These are phyloP conservation scores for Diaporthe vaccinii DNA, from an alignment of 2,329 filamentous ascomycete species.

Conservation along the genomic window DNA sequence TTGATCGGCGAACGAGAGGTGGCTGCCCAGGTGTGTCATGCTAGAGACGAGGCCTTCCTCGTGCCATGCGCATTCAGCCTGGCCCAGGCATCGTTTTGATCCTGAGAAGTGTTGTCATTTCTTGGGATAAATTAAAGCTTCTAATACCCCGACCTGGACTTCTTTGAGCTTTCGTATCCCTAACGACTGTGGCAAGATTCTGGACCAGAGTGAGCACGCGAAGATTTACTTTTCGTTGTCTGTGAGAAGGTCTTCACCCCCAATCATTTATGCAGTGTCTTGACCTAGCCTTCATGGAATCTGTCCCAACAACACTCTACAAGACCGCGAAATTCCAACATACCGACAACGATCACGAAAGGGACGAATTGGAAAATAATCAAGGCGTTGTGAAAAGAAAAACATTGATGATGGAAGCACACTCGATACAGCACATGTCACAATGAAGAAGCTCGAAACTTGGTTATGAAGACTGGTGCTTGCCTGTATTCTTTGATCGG, in stretches of 20 bases:
- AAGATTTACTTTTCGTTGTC: background rate
- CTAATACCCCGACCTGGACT: background rate
- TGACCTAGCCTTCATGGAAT: background rate
- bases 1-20: background rate
- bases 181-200: background rate
- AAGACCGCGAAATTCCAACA: too few relatives aligned
- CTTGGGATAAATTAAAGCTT: background rate
- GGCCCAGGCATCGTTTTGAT: background rate
- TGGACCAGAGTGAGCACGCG: background rate
- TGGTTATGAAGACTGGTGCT: background rate
- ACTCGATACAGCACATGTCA: background rate
- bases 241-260: background rate
- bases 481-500: constrained; percentile 4
- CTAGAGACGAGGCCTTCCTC: background rate
- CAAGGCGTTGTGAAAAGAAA: too few relatives aligned
- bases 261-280: background rate
- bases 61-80: background rate
- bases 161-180: too few relatives aligned
- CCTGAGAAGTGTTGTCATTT: background rate
- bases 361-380: too few relatives aligned
- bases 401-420: background rate
- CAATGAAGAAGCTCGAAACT: background rate
- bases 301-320: fast-evolving
- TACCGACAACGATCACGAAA: too few relatives aligned
- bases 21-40: background rate